A percentile compares a stretch with the other conserved stretches of the same genome.
phyloP scores from a whole-genome alignment of 495 filamentous ascomycete genomes.

The Lasiosphaeria ovina region DNA sequence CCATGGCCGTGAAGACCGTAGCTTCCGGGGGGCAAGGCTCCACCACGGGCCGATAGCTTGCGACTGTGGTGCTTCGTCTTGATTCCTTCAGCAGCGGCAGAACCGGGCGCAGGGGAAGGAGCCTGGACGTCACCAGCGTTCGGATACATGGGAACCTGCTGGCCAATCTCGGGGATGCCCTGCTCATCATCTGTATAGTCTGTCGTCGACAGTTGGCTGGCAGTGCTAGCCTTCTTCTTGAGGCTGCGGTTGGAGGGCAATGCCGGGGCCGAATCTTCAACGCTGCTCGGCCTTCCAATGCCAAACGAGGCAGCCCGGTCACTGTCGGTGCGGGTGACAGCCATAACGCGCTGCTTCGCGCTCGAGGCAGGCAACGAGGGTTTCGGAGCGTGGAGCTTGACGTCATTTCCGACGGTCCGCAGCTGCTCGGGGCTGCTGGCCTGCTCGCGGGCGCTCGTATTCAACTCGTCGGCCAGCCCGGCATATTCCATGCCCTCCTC shows the following conservation, averaged over 20 bases:
- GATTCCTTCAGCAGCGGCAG: slow-evolving; percentile 51
- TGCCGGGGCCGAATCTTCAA: slow-evolving; percentile 36
- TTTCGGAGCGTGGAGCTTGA: slow-evolving; percentile 88
- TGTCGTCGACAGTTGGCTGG: slow-evolving; percentile 52
- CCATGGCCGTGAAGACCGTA: slow-evolving; percentile 89
- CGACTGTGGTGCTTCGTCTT: slow-evolving; percentile 65
- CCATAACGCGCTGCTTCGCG: slow-evolving; percentile 74
- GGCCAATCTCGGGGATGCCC: slow-evolving; percentile 87
- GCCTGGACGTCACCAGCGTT: slow-evolving; percentile 96
- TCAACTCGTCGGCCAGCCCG: slow-evolving; percentile 50
- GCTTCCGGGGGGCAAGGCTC: slow-evolving; percentile 64
- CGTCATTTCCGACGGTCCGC: slow-evolving; percentile 72
- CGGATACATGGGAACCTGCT: slow-evolving; percentile 88
- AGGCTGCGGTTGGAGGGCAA: slow-evolving; percentile 36
- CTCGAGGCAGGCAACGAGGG: slow-evolving; percentile 74
- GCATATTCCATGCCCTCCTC: slow-evolving; percentile 90
- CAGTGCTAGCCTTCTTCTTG: slow-evolving; percentile 63
- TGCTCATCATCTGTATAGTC: slow-evolving; percentile 64
- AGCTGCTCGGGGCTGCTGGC: slow-evolving; percentile 61
- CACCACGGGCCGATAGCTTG: slow-evolving; percentile 43
- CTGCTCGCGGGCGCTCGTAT: slow-evolving; percentile 24
- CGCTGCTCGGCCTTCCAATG: slow-evolving; percentile 63
- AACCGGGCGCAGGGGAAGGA: slow-evolving; percentile 70
- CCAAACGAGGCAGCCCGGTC: slow-evolving; percentile 77
- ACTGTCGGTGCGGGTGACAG: slow-evolving; percentile 87